Evolutionary conservation across 1,284 basidiomycete species (phyloP).

Genomic region (Amylostereum areolatum): DNA sequence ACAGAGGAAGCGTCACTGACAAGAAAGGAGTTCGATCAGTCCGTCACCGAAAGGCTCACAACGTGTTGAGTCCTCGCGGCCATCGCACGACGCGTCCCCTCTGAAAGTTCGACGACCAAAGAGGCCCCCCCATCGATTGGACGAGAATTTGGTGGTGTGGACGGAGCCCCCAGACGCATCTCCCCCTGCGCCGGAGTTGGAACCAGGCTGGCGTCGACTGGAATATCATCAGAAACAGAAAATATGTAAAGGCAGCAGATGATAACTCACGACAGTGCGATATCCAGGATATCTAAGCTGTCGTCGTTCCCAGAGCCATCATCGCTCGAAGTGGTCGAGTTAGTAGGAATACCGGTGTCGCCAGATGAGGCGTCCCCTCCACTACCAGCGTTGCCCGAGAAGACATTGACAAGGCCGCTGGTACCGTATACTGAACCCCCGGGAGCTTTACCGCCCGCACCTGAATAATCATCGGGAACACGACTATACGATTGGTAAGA

Average conservation of each 20-base stretch:
- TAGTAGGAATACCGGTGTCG: slow-evolving; percentile 11
- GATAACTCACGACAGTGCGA: no score
- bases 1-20: not conserved
- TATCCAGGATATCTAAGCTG: no score
- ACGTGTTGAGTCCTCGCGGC: no score
- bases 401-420: not conserved
- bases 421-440: slow-evolving; percentile 8
- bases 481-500: slow-evolving; percentile 1
- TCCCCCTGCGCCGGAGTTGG: slow-evolving; percentile 17
- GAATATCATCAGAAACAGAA: no score
- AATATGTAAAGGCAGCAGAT: no score
- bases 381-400: slow-evolving; percentile 23
- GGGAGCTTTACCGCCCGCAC: slow-evolving; percentile 11
- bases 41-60: no score
- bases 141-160: no score
- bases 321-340: not conserved
- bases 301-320: no score
- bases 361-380: slow-evolving; percentile 22
- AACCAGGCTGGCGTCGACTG: no score
- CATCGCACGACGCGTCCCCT: no score
- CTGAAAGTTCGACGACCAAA: no score
- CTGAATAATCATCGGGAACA: slow-evolving; percentile 11
- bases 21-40: slow-evolving; percentile 1
- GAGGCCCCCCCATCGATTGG: no score
- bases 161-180: slow-evolving; percentile 15